phyloP scores from a whole-genome alignment of 2,329 filamentous ascomycete genomes.

The Tetracladium maxilliforme region DNA sequence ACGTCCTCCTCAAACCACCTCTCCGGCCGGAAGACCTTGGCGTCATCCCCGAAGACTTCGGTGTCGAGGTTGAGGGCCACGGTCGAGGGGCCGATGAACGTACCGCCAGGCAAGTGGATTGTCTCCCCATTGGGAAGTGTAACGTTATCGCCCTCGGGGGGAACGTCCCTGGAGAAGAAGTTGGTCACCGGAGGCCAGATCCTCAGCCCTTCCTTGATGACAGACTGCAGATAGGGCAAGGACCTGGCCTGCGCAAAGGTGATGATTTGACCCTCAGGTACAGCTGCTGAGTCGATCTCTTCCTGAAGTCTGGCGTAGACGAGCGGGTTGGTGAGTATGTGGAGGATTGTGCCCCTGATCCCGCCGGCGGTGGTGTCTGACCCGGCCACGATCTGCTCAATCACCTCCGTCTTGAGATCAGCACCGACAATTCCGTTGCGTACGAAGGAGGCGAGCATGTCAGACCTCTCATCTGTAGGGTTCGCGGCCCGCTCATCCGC shows the following conservation, averaged over 20 bases:
- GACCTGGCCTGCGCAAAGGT: slow-evolving; percentile 2
- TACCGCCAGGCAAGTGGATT: too few relatives aligned
- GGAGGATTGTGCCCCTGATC: slow-evolving; percentile 14
- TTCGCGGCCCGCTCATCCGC: too few relatives aligned
- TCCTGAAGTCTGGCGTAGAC: slow-evolving; percentile 4
- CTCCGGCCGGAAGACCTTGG: too few relatives aligned
- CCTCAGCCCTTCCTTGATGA: slow-evolving; percentile 31
- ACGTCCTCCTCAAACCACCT: too few relatives aligned
- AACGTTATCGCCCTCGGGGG: too few relatives aligned
- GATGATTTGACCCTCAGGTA: slow-evolving; percentile 1
- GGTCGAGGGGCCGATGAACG: too few relatives aligned
- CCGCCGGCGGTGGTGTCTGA: slow-evolving; percentile 28
- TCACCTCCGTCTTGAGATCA: slow-evolving; percentile 5
- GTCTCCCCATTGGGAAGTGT: too few relatives aligned
- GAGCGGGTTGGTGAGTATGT: slow-evolving; percentile 6
- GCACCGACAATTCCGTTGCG: slow-evolving; percentile 23
- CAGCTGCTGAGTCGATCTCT: slow-evolving; percentile 4
- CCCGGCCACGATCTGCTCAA: slow-evolving; percentile 16
- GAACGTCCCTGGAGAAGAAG: slow-evolving; percentile 7
- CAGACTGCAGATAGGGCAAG: slow-evolving; percentile 12
- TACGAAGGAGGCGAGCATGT: slow-evolving; percentile 38
- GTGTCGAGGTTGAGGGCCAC: too few relatives aligned
- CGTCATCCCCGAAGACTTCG: too few relatives aligned
- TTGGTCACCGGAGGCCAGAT: slow-evolving; percentile 16
- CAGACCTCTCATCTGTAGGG: too few relatives aligned